Conservation (phyloP, 2,329 filamentous ascomycete species). For the Alternaria rosae region DNA sequence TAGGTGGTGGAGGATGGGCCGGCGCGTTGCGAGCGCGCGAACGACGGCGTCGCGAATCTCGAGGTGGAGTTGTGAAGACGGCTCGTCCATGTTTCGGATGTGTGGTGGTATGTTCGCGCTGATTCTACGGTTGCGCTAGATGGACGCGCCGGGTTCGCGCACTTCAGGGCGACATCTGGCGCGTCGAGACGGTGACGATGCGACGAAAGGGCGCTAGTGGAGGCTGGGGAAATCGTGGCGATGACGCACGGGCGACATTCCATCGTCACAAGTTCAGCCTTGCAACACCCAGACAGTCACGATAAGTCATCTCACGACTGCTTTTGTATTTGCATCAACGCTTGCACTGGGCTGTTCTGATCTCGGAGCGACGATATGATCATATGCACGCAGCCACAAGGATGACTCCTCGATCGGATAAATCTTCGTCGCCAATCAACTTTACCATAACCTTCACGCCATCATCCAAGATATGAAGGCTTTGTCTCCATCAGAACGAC, state of each 20-base stretch:
- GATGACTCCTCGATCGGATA: not conserved
- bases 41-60: slow-evolving; percentile 53
- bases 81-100: slow-evolving; percentile 39
- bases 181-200: slow-evolving; percentile 4
- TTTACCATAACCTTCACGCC: not conserved
- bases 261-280: not conserved
- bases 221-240: slow-evolving; percentile 13
- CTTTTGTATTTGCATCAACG: not conserved
- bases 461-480: not conserved
- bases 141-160: slow-evolving; percentile 14
- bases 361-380: not conserved
- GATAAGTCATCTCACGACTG: not conserved
- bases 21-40: slow-evolving; percentile 51
- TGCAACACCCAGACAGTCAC: not conserved
- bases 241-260: slow-evolving; percentile 22
- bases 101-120: not conserved
- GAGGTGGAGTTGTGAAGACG: slow-evolving; percentile 51
- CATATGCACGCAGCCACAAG: too few relatives aligned
- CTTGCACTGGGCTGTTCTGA: not conserved
- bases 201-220: slow-evolving; percentile 19
- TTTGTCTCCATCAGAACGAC: not conserved
- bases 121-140: slow-evolving; percentile 1
- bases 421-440: not conserved
- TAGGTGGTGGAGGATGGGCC: slow-evolving; percentile 68
- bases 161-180: slow-evolving; percentile 32